Percentiles rank a stretch among this genome's conserved stretches.
Evolutionary conservation across 2,329 filamentous ascomycete genomes (phyloP).

Genomic region (Sclerotinia subarctica): DNA sequence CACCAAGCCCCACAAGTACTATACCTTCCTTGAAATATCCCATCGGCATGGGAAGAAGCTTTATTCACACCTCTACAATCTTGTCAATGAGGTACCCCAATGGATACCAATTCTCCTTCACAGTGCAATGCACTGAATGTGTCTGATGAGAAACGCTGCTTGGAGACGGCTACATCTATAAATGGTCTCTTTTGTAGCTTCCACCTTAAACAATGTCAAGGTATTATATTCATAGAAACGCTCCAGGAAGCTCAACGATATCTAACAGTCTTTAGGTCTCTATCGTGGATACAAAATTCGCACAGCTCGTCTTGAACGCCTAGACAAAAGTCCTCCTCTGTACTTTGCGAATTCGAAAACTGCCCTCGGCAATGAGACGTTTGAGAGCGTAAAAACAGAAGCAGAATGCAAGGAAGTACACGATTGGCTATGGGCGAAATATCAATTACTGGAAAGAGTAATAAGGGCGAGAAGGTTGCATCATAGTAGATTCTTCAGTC

Average conservation of each 20-base stretch:
- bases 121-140: constrained; percentile 38
- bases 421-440: constrained; percentile 40
- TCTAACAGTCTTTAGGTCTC: constrained; percentile 34
- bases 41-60: background rate
- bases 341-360: constrained; percentile 40
- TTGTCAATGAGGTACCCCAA: background rate
- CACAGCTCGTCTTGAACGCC: constrained; percentile 44
- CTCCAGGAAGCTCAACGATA: too few relatives aligned
- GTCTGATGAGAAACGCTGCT: constrained; percentile 40
- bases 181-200: constrained; percentile 45
- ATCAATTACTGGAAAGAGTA: constrained; percentile 41
- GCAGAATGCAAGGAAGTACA: constrained; percentile 42
- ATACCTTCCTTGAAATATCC: background rate
- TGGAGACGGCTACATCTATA: constrained; percentile 41
- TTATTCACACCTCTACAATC: background rate
- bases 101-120: constrained; percentile 6
- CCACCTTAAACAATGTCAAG: constrained; percentile 44
- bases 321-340: constrained; percentile 39
- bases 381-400: constrained; percentile 42
- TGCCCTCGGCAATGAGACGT: constrained; percentile 43
- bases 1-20: background rate
- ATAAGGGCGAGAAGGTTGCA: constrained; percentile 44
- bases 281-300: constrained; percentile 50
- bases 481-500: constrained; percentile 44
- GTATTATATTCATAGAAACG: constrained; percentile 6